These are phyloP conservation scores for Cyamopsis tetragonoloba DNA, from an alignment of 306 rosid species.

Conservation along the genomic window DNA sequence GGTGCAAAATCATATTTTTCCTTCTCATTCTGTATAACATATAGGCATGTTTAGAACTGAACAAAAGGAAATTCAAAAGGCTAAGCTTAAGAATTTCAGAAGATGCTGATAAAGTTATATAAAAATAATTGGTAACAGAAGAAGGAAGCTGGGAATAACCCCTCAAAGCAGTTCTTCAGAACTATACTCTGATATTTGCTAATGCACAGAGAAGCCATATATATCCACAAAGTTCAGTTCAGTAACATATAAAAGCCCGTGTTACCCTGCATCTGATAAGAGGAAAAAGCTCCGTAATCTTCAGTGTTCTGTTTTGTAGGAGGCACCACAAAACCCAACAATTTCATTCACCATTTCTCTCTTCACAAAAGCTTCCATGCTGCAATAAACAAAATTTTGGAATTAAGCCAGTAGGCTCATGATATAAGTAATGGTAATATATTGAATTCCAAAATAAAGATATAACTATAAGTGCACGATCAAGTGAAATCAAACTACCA, in stretches of 20 bases:
- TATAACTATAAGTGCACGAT: background rate
- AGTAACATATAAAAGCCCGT: slow-evolving; percentile 14
- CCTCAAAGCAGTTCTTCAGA: slow-evolving; percentile 9
- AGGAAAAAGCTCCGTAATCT: slow-evolving; percentile 20
- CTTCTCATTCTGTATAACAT: slow-evolving; percentile 6
- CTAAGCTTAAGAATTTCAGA: slow-evolving; percentile 6
- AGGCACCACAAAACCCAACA: slow-evolving; percentile 34
- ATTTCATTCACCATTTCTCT: slow-evolving; percentile 12
- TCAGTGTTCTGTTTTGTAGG: background rate
- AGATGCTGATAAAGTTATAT: background rate
- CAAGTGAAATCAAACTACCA: background rate
- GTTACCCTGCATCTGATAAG: slow-evolving; percentile 26
- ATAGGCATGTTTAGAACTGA: background rate
- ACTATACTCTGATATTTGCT: slow-evolving; percentile 26
- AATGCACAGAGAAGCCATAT: slow-evolving; percentile 31
- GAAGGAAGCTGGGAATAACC: background rate
- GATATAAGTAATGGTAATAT: background rate
- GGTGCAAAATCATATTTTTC: background rate
- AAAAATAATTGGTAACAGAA: background rate
- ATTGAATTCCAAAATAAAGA: background rate
- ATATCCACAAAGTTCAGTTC: slow-evolving; percentile 36
- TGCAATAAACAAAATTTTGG: slow-evolving; percentile 26
- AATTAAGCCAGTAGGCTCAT: background rate
- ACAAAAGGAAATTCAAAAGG: background rate
- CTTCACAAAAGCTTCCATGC: slow-evolving; percentile 72